phyloP scores from a whole-genome alignment of 768 basidiomycete genomes.

The Suillus subaureus region DNA sequence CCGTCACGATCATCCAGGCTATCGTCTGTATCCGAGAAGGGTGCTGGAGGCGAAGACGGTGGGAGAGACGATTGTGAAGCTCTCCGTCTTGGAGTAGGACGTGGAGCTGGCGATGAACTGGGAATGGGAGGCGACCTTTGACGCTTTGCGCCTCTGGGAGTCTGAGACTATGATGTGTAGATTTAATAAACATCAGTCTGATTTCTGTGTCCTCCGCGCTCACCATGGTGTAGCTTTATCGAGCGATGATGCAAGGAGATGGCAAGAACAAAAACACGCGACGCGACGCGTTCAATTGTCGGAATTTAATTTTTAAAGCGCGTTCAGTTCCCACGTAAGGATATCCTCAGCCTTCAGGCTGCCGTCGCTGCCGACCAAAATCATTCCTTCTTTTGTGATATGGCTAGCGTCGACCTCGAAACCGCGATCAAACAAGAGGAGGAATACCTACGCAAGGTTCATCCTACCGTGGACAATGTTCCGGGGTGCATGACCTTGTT shows the following conservation, averaged over 20 bases:
- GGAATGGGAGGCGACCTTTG: conserved; percentile 58
- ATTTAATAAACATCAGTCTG: not conserved
- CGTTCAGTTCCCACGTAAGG: conserved; percentile 19
- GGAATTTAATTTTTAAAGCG: conserved; percentile 46
- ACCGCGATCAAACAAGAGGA: conserved; percentile 69
- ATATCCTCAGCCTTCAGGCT: not conserved
- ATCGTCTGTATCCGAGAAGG: conserved; percentile 88
- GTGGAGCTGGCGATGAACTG: conserved; percentile 48
- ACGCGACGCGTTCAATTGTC: conserved; percentile 47
- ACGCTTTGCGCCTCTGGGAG: conserved; percentile 63
- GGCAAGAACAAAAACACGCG: conserved; percentile 37
- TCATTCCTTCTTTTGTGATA: conserved; percentile 15
- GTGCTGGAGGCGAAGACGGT: conserved; percentile 80
- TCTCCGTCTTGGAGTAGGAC: conserved; percentile 49
- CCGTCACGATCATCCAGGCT: conserved; percentile 71
- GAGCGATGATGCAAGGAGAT: conserved; percentile 13
- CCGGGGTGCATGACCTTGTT: conserved; percentile 81
- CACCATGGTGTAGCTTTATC: conserved; percentile 39
- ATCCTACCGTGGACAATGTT: conserved; percentile 78
- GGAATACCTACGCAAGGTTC: conserved; percentile 58
- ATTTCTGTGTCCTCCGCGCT: conserved; percentile 12
- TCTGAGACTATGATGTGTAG: conserved; percentile 32
- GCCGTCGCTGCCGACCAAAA: conserved; percentile 7
- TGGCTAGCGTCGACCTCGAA: conserved; percentile 51
- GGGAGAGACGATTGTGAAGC: conserved; percentile 77